A percentile compares a stretch with the other conserved stretches of the same genome.
Evolutionary conservation across 495 filamentous ascomycete genomes (phyloP).

Genomic region (Bathelium albidoporum): DNA sequence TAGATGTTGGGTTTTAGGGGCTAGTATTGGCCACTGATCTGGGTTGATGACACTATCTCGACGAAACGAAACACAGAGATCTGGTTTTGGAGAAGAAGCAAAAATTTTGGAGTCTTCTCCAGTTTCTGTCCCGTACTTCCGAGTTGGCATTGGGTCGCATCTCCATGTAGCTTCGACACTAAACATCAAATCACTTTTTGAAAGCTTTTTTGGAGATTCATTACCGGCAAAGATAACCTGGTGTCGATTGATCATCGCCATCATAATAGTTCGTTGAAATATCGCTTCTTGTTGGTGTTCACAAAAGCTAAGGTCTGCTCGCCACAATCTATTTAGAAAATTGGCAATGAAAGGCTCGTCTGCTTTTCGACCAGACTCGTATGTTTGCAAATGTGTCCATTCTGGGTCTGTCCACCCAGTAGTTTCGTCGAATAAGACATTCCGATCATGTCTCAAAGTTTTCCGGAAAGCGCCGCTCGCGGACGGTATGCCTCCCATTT

Average conservation of each 20-base stretch:
- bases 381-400: background rate
- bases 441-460: background rate
- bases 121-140: background rate
- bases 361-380: background rate
- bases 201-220: background rate
- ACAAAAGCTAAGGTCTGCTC: background rate
- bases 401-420: background rate
- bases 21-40: background rate
- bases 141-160: background rate
- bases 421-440: background rate
- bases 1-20: background rate
- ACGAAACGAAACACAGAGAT: slow-evolving; percentile 1
- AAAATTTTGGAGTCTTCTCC: background rate
- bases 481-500: background rate
- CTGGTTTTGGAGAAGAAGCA: background rate
- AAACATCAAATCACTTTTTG: background rate
- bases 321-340: background rate
- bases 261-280: background rate
- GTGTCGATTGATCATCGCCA: slow-evolving; percentile 1
- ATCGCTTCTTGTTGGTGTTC: background rate
- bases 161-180: background rate
- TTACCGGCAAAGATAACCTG: background rate
- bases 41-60: background rate
- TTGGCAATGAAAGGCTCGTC: background rate
- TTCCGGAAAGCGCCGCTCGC: background rate